Percentiles rank a stretch among this genome's conserved stretches.
phyloP scores from a whole-genome alignment of 306 rosid species.

The Comarum palustre region DNA sequence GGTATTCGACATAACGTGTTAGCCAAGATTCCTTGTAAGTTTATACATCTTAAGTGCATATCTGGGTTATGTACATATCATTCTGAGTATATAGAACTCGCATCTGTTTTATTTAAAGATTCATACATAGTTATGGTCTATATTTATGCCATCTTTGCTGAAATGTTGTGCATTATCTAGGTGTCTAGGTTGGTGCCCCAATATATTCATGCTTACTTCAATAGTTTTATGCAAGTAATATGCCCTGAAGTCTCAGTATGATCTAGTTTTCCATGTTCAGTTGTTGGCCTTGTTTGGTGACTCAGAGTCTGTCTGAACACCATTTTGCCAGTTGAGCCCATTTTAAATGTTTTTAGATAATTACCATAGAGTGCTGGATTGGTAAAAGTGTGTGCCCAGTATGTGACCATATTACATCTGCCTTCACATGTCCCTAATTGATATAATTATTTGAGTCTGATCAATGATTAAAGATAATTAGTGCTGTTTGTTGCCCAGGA shows the following conservation, averaged over 20 bases:
- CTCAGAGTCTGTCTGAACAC: neutral
- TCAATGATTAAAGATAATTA: slow-evolving; percentile 16
- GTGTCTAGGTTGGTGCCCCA: slow-evolving; percentile 1
- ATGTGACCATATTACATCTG: neutral
- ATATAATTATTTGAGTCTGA: slow-evolving; percentile 11
- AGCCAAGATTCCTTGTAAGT: neutral
- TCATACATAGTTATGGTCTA: neutral
- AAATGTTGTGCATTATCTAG: neutral
- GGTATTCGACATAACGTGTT: neutral
- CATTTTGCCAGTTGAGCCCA: neutral
- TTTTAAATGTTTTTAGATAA: neutral
- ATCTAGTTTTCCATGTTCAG: neutral
- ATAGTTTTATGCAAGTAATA: neutral
- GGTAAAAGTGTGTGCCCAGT: neutral
- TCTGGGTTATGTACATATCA: neutral
- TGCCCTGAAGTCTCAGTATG: neutral
- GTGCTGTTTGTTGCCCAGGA: slow-evolving; percentile 15
- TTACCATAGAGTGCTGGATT: neutral
- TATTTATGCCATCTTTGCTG: neutral
- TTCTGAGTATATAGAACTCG: neutral
- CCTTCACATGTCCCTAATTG: neutral
- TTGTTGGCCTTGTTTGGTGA: neutral
- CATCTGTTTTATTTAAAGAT: neutral
- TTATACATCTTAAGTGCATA: neutral
- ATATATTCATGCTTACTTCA: neutral